phyloP scores from a whole-genome alignment of 768 basidiomycete species.

The Boletus coccyginus region DNA sequence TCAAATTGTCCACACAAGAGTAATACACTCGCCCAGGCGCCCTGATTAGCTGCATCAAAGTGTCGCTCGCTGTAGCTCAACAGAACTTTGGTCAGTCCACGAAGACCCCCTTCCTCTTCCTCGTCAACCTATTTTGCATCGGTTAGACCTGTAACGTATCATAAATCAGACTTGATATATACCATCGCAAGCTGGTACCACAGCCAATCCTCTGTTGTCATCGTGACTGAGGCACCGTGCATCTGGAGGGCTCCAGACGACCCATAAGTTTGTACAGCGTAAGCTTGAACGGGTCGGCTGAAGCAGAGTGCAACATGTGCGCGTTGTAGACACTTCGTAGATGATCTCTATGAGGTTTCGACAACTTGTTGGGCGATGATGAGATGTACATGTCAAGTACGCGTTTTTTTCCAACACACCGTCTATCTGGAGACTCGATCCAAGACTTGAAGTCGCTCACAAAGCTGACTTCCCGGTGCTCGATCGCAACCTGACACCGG shows the following conservation, averaged over 20 bases:
- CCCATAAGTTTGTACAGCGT: conserved; percentile 96
- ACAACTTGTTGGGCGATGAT: conserved; percentile 43
- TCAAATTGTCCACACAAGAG: conserved; percentile 95
- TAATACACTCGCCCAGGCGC: conserved; percentile 79
- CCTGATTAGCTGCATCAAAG: conserved; percentile 65
- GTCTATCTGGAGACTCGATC: conserved; percentile 77
- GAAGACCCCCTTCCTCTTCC: conserved; percentile 75
- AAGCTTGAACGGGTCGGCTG: conserved; percentile 92
- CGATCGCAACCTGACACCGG: conserved; percentile 65
- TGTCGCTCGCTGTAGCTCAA: conserved; percentile 79
- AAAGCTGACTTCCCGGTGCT: conserved; percentile 80
- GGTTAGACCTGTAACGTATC: conserved; percentile 1
- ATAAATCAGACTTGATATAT: not conserved
- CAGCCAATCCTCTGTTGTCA: conserved; percentile 96
- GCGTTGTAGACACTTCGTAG: conserved; percentile 79
- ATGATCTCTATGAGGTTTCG: conserved; percentile 75
- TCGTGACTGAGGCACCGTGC: conserved; percentile 83
- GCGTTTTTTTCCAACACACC: conserved; percentile 40
- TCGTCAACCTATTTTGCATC: conserved; percentile 59
- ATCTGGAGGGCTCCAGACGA: conserved; percentile 77
- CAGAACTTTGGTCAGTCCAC: conserved; percentile 70
- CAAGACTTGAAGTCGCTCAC: conserved; percentile 79
- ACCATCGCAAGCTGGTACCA: conserved; percentile 96
- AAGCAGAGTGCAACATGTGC: conserved; percentile 85
- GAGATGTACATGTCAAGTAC: not conserved